Percentiles rank a stretch among this genome's conserved stretches.
Evolutionary conservation across 1,284 basidiomycete species (phyloP).

Genomic region (Leccinum angustisporum): DNA sequence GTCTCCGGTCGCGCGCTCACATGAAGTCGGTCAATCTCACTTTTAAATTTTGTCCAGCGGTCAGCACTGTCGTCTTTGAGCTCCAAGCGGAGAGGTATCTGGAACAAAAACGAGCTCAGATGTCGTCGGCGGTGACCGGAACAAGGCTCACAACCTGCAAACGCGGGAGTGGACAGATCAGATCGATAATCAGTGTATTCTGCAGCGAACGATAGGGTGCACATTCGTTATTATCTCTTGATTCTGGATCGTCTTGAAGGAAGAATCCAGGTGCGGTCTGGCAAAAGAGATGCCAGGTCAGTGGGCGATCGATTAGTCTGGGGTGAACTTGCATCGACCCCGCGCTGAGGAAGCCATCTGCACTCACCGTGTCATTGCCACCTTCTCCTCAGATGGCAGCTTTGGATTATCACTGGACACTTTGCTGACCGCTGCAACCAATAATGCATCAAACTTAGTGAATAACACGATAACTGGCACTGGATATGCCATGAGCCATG

Average conservation of each 20-base stretch:
- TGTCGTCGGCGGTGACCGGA: not conserved
- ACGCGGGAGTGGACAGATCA: not conserved
- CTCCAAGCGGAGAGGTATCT: conserved; percentile 65
- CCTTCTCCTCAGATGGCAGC: no score
- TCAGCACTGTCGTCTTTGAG: conserved; percentile 53
- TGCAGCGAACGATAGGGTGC: not conserved
- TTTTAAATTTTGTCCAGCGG: conserved; percentile 54
- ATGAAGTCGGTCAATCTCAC: conserved; percentile 47
- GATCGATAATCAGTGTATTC: not conserved
- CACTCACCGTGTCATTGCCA: not conserved
- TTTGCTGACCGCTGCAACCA: no score
- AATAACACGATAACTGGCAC: no score
- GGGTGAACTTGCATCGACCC: not conserved
- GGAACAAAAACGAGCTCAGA: not conserved
- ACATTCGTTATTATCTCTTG: conserved; percentile 19
- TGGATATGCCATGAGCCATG: no score
- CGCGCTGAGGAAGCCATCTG: not conserved
- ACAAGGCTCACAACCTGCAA: conserved; percentile 23
- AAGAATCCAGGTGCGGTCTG: conserved; percentile 21
- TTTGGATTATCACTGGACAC: no score
- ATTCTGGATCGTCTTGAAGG: conserved; percentile 25
- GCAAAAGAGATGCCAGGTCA: not conserved
- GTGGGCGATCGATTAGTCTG: not conserved
- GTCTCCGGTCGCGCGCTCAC: conserved; percentile 36
- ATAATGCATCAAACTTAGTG: no score